Conservation (phyloP, 1,284 basidiomycete species). For the Pterulicium gracile region DNA sequence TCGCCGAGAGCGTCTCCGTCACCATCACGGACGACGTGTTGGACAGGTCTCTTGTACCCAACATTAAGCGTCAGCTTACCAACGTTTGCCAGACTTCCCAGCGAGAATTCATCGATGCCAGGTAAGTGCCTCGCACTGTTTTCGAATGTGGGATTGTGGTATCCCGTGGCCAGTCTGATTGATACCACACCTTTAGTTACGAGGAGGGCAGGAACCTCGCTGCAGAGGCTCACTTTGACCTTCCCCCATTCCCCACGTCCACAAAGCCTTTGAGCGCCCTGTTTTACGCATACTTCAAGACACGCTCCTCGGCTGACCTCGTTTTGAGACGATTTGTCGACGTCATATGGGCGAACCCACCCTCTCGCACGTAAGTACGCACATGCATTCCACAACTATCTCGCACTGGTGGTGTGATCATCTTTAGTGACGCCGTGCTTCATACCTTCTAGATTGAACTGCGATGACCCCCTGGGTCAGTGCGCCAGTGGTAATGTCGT, state of each 20-base stretch:
- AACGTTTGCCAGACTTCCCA: too few species aligned
- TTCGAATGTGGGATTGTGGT: too few species aligned
- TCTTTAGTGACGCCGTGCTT: too few species aligned
- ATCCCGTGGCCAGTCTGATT: too few species aligned
- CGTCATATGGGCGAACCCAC: neutral
- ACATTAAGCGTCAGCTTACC: too few species aligned
- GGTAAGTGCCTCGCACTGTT: too few species aligned
- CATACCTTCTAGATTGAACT: neutral
- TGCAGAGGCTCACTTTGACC: neutral
- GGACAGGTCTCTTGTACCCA: neutral
- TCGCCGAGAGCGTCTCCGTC: neutral
- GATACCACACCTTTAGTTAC: neutral
- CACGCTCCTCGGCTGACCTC: neutral
- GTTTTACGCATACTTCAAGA: slow-evolving; percentile 1
- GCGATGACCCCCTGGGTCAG: neutral
- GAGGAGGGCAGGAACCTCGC: neutral
- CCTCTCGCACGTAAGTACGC: neutral
- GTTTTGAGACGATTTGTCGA: neutral
- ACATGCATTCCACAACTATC: too few species aligned
- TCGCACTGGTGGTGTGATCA: too few species aligned
- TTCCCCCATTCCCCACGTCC: too few species aligned
- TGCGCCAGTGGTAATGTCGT: neutral
- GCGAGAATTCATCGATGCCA: neutral
- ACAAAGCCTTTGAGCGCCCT: neutral
- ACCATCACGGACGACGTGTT: neutral